Conservation (phyloP, 805 yeast species). For the Zygoascus flipseniorum region DNA sequence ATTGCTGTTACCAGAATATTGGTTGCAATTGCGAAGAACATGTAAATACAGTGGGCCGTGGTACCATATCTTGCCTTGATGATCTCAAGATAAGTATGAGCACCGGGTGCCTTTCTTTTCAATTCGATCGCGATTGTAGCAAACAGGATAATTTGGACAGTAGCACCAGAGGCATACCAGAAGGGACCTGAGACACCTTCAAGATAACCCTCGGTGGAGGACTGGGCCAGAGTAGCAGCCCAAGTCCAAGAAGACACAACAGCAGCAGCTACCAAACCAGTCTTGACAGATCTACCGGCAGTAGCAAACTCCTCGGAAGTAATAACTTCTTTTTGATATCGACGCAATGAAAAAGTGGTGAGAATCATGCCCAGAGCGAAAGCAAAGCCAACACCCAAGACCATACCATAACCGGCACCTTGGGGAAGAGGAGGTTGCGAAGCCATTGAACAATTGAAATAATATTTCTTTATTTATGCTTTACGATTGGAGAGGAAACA, state of each 20-base stretch:
- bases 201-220: conserved; percentile 69
- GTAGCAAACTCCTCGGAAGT: conserved; percentile 93
- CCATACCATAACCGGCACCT: conserved; percentile 81
- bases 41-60: conserved; percentile 48
- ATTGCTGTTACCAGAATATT: conserved; percentile 87
- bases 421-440: conserved; percentile 42
- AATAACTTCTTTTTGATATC: conserved; percentile 78
- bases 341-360: conserved; percentile 57
- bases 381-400: conserved; percentile 73
- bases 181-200: conserved; percentile 76
- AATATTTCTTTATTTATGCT: too few relatives aligned
- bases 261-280: conserved; percentile 79
- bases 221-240: conserved; percentile 72
- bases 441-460: background rate
- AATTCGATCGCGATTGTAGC: conserved; percentile 83
- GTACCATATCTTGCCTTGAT: conserved; percentile 73
- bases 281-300: conserved; percentile 82
- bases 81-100: conserved; percentile 86
- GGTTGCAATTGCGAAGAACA: conserved; percentile 79
- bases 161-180: conserved; percentile 87
- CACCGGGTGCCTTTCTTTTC: conserved; percentile 82
- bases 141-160: conserved; percentile 78
- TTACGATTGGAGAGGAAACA: too few relatives aligned
- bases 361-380: conserved; percentile 66
- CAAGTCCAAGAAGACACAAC: conserved; percentile 94